Evolutionary conservation across 1,139 yeast species (phyloP).

Genomic region (Yamadazyma triangularis): DNA sequence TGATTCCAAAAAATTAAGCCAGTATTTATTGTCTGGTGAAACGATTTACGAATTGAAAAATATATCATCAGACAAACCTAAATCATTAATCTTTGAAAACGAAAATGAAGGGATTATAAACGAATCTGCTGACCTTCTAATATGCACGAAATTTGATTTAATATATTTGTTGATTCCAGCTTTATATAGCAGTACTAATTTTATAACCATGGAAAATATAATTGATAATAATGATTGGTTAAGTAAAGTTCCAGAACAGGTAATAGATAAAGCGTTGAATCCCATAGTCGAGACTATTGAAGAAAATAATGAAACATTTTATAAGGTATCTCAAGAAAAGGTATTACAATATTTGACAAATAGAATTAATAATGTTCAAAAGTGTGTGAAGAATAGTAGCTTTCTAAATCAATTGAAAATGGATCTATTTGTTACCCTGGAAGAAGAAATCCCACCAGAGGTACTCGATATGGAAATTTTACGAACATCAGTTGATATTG

Average conservation of each 20-base stretch:
- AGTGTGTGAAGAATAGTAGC: constrained; percentile 12
- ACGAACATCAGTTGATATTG: constrained; percentile 8
- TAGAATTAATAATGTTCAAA: constrained; percentile 19
- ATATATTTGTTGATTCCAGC: constrained; percentile 37
- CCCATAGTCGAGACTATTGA: constrained; percentile 40
- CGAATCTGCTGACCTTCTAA: constrained; percentile 28
- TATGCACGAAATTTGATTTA: constrained; percentile 40
- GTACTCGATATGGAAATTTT: constrained; percentile 19
- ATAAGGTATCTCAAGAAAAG: constrained; percentile 34
- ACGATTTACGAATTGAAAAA: constrained; percentile 30
- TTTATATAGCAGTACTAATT: constrained; percentile 25
- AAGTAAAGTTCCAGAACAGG: constrained; percentile 18
- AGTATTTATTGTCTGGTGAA: constrained; percentile 15
- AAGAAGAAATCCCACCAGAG: constrained; percentile 21
- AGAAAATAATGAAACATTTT: constrained; percentile 48
- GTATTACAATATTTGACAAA: constrained; percentile 25
- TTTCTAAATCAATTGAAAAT: constrained; percentile 35
- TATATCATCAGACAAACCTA: constrained; percentile 25
- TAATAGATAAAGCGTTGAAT: constrained; percentile 20
- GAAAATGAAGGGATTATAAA: constrained; percentile 1
- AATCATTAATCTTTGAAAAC: constrained; percentile 33
- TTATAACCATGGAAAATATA: constrained; percentile 45
- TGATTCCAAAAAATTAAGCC: constrained; percentile 12
- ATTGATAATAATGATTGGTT: constrained; percentile 34
- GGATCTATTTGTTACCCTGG: constrained; percentile 20